Conservation (phyloP, 371 early-diverging fungal genomes). For the Haplosporangium sp. region DNA sequence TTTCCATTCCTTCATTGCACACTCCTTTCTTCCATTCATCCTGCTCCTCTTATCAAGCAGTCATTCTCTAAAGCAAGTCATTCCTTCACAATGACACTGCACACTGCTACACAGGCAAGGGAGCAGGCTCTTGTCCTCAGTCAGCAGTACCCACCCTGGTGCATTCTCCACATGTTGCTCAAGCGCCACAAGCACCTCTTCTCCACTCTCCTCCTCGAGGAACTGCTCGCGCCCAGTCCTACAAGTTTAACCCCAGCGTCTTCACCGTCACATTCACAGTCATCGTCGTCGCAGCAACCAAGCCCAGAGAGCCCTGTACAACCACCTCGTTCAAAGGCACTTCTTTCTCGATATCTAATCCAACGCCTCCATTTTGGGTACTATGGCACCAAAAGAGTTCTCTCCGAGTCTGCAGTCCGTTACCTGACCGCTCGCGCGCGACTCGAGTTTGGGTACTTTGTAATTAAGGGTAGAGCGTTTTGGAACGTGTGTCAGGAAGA, state of each 20-base stretch:
- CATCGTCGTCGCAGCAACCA: constrained; percentile 1
- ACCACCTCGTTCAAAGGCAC: constrained; percentile 11
- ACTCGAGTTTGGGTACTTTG: constrained; percentile 44
- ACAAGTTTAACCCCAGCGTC: neutral
- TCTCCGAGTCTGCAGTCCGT: constrained; percentile 41
- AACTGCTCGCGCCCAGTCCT: constrained; percentile 23
- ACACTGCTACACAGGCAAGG: constrained; percentile 16
- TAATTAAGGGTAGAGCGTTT: constrained; percentile 50
- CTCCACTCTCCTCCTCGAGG: constrained; percentile 30
- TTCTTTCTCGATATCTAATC: constrained; percentile 33
- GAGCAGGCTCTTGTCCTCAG: constrained; percentile 21
- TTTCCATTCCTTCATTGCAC: too few relatives aligned
- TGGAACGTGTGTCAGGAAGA: constrained; percentile 37
- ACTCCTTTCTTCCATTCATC: too few relatives aligned
- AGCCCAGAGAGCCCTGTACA: constrained; percentile 14
- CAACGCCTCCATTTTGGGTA: constrained; percentile 51
- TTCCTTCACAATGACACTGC: neutral
- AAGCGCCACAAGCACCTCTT: constrained; percentile 26
- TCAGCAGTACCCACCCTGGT: constrained; percentile 41
- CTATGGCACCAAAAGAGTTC: constrained; percentile 25
- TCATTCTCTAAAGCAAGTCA: too few relatives aligned
- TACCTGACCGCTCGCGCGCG: constrained; percentile 50
- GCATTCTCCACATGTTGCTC: constrained; percentile 41
- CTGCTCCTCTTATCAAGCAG: too few relatives aligned
- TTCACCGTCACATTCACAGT: constrained; percentile 8